Evolutionary conservation across 768 basidiomycete species (phyloP), one percentile per base, ranked within the genome.

Genomic region (Gelatoporia subvermispora): DNA sequence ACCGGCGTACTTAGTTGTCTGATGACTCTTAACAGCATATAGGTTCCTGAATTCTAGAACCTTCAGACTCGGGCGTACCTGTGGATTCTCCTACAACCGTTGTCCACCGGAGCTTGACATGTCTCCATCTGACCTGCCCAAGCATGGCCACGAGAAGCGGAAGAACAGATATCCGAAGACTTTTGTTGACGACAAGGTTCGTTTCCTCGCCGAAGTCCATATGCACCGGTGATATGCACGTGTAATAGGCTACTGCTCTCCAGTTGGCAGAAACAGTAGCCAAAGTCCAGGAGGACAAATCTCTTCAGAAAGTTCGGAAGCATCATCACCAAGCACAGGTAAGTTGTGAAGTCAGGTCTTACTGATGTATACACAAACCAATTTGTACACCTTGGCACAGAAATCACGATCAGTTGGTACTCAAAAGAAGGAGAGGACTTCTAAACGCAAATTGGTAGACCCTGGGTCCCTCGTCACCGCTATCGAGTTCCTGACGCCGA

Each of bases 101-200:
- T 31, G 28, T 13, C 13, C 13, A 5, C 28, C 28, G 28, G 28
- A 31, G 28, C 5, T 31, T 13, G 28, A 44, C 43, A 35, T 44
- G 15, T 9, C 43, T 34, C 11, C 43, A 34, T 35, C 17, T 20
- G 34, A 43, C 15, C 21, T 16, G 23, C 31, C 35, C 21, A 39
- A 23, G 13, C 25, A 28, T 49, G 48, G 48, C 20, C 31, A 13
- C 13, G 28, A 13, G 28, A 31, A 31, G 7, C 28, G 7, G 28
- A 31, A 31, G 28, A 31, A 31, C 13, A 25, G 52, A 46, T 5
- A 53, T 22, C 43, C 28, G 15, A 61, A 61, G 28, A 35, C 41
- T 11, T 61, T 51, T 41, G 47, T 61, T 21, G 55, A 61, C 1
- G 46, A 54, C 22, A 58, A 58, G 60, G 60, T 54, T 24, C 15